phyloP scores from a whole-genome alignment of 2,329 filamentous ascomycete genomes.

The Fusarium sp. region DNA sequence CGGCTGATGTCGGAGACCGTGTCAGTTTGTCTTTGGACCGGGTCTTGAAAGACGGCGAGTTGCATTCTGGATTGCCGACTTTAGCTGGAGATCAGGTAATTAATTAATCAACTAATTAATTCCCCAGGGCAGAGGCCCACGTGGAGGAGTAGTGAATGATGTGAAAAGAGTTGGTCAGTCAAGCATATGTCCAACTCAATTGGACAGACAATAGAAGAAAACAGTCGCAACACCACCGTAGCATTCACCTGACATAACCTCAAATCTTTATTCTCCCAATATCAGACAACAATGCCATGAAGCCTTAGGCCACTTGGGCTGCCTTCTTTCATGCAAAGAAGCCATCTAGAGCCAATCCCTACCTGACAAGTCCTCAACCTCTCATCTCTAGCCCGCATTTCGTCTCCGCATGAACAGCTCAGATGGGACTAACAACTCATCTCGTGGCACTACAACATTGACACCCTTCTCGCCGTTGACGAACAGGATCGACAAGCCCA shows the following conservation, averaged over 20 bases:
- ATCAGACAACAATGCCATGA: not conserved
- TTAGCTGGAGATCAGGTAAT: conserved; percentile 30
- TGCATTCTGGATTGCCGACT: not conserved
- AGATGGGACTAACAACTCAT: conserved; percentile 40
- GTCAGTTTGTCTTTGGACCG: conserved; percentile 30
- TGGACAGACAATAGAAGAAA: conserved; percentile 23
- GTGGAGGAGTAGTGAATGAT: conserved; percentile 41
- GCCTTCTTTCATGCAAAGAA: conserved; percentile 24
- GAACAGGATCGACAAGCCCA: conserved; percentile 40
- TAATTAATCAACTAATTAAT: conserved; percentile 10
- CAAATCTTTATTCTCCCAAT: conserved; percentile 6
- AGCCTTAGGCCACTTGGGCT: not conserved
- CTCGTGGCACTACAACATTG: conserved; percentile 31
- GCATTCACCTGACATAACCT: not conserved
- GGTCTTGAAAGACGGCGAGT: conserved; percentile 13
- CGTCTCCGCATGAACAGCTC: conserved; percentile 43
- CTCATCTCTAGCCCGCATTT: conserved; percentile 21
- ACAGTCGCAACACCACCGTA: conserved; percentile 12
- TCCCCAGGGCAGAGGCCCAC: conserved; percentile 37
- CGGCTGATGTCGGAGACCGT: conserved; percentile 53
- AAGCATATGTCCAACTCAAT: conserved; percentile 4
- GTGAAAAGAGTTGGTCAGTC: conserved; percentile 5
- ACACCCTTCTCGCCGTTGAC: conserved; percentile 16
- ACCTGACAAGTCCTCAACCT: conserved; percentile 13
- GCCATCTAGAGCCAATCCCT: conserved; percentile 2